Evolutionary conservation across 225 moss, liverwort and hornwort species (phyloP), one percentile per base, ranked within the genome.

Genomic region (Rhytidiadelphus loreus): DNA sequence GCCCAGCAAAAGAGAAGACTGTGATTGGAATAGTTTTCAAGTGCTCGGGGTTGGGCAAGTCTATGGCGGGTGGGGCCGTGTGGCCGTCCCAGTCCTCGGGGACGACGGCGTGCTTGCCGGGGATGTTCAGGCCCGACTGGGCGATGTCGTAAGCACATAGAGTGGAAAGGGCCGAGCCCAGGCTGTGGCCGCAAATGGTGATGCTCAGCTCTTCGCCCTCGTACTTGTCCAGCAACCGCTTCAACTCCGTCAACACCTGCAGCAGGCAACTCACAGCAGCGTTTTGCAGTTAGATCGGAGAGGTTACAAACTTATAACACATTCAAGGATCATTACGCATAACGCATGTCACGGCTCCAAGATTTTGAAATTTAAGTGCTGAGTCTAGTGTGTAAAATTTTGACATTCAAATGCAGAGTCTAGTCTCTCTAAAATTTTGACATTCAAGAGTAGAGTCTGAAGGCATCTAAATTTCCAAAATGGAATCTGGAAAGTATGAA

Each of bases 1-100:
- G 97, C 19, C 95, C 93, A 8, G 93, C 96, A 26, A 97, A 97
- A 22, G 94, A 94, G 90, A 90, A 95, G 26, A 96, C 97, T 7
- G 95, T 90, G 13, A 96, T 66, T 37, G 94, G 95, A 30, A 95
- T 87, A 33, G 82, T 41, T 52, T 84, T 83, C 41, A 83, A 29
- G 8, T 83, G 11, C 20, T 64, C 30, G 14, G 59, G 53, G 19
- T 89, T 81, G 59, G 48, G 32, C 41, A 80, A 4, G 2, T 89
- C 80, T 12, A 35, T 1, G 12, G 55, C 66, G 15, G 81, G 89
- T 9, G 9, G 3, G 58, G 71, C 74, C 9, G 77, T 84, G 8
- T 90, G 63, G 30, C 43, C 5, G 61, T 96, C 57, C 95, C 96
- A 95, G 3, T 94, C 96, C 0, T 53, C 61, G 78, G 89, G 93